Percentiles rank a stretch among this genome's conserved stretches.
Evolutionary conservation across 768 basidiomycete species (phyloP).

Genomic region (Lentinula sp.): DNA sequence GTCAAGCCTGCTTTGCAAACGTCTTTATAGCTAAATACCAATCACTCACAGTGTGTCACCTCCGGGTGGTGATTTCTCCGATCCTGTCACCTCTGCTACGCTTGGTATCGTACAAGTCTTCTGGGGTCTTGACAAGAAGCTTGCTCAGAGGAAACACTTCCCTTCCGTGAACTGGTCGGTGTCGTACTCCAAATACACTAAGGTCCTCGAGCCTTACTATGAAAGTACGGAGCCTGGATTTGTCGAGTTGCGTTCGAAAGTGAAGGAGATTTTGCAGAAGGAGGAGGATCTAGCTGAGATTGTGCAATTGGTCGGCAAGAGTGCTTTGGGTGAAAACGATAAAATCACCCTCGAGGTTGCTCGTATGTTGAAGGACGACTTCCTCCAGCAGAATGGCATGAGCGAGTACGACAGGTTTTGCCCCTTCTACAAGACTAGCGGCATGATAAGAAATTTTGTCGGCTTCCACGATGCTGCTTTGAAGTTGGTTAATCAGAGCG

Average conservation of each 20-base stretch:
- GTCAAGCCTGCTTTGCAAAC: constrained; percentile 25
- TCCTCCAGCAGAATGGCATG: constrained; percentile 98
- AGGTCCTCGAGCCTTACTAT: constrained; percentile 89
- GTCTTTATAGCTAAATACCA: constrained; percentile 3
- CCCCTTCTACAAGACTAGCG: constrained; percentile 98
- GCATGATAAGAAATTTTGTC: constrained; percentile 93
- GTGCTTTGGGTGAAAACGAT: constrained; percentile 92
- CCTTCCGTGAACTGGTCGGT: constrained; percentile 99
- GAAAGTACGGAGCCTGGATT: constrained; percentile 91
- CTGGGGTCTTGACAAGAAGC: constrained; percentile 99
- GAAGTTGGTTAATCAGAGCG: constrained; percentile 76
- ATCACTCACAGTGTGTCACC: constrained; percentile 74
- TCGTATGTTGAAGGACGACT: constrained; percentile 95
- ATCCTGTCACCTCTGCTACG: constrained; percentile 96
- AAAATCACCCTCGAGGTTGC: constrained; percentile 99
- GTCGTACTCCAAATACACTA: constrained; percentile 99
- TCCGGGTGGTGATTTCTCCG: constrained; percentile 98
- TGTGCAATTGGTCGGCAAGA: constrained; percentile 99
- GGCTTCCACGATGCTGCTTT: constrained; percentile 89
- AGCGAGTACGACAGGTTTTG: constrained; percentile 96
- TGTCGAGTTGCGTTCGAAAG: constrained; percentile 83
- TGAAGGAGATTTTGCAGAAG: constrained; percentile 97
- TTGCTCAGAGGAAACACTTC: constrained; percentile 98
- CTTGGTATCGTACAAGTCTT: constrained; percentile 99
- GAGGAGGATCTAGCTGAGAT: constrained; percentile 99